Conservation (phyloP, 768 basidiomycete genomes). For the Agaricus subrufescens region DNA sequence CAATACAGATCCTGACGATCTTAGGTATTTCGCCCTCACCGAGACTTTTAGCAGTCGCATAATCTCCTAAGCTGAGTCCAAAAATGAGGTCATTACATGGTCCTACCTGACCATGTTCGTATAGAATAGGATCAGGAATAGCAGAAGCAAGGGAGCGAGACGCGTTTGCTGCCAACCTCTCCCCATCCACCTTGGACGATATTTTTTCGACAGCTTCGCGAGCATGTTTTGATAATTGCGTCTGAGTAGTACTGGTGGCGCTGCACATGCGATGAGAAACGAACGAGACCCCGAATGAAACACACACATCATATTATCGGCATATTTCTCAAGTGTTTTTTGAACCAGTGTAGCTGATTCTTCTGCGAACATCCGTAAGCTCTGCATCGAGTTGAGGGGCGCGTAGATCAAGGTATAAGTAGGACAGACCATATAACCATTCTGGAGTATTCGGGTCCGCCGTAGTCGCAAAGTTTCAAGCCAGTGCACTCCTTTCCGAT, state of each 20-base stretch:
- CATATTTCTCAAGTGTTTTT: conserved; percentile 62
- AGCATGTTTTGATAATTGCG: conserved; percentile 66
- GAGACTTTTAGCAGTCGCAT: conserved; percentile 75
- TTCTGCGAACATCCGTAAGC: conserved; percentile 72
- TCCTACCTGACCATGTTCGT: conserved; percentile 77
- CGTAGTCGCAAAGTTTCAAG: conserved; percentile 85
- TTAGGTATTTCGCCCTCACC: conserved; percentile 73
- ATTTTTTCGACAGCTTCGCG: conserved; percentile 60
- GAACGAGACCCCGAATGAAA: neutral
- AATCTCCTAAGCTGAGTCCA: conserved; percentile 83
- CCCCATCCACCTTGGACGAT: conserved; percentile 65
- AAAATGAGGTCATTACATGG: conserved; percentile 87
- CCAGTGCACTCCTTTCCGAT: conserved; percentile 86
- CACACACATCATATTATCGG: conserved; percentile 73
- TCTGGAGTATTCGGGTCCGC: conserved; percentile 76
- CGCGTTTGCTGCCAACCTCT: conserved; percentile 49
- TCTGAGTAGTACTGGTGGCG: conserved; percentile 73
- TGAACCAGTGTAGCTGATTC: conserved; percentile 68
- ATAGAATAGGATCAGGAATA: conserved; percentile 68
- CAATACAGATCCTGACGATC: conserved; percentile 75
- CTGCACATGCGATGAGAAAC: conserved; percentile 28
- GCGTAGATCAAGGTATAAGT: neutral
- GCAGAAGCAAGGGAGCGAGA: conserved; percentile 59
- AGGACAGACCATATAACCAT: conserved; percentile 68
- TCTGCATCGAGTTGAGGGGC: conserved; percentile 36